Evolutionary conservation across 768 basidiomycete genomes (phyloP).

Genomic region (Hysterangium stoloniferum): DNA sequence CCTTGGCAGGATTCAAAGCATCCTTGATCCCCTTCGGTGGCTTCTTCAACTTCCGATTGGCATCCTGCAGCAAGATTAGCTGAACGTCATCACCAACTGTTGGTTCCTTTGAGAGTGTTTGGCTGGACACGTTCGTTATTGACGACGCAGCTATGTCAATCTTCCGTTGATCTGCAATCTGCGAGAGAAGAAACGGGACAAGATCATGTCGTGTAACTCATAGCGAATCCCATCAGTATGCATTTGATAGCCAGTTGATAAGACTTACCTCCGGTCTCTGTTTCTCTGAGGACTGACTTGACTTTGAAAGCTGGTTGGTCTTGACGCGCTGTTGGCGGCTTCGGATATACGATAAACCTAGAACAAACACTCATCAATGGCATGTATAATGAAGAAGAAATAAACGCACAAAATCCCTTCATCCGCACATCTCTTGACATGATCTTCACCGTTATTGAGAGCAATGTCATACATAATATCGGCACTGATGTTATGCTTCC

Average conservation of each 20-base stretch:
- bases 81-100: conserved; percentile 41
- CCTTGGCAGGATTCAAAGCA: conserved; percentile 6
- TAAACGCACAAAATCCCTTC: conserved; percentile 72
- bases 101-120: conserved; percentile 29
- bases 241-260: neutral
- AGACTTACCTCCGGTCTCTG: conserved; percentile 61
- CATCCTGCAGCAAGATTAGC: conserved; percentile 57
- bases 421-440: conserved; percentile 59
- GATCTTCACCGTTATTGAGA: conserved; percentile 55
- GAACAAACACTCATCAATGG: neutral
- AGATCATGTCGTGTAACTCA: conserved; percentile 60
- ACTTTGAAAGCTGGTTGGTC: conserved; percentile 71
- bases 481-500: conserved; percentile 77
- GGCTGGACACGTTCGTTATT: conserved; percentile 36
- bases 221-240: neutral
- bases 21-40: conserved; percentile 24
- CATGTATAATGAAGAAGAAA: neutral
- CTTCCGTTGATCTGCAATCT: conserved; percentile 74
- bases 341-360: conserved; percentile 45
- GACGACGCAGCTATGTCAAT: conserved; percentile 61
- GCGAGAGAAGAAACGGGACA: conserved; percentile 64
- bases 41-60: conserved; percentile 63
- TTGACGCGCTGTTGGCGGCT: conserved; percentile 46
- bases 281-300: conserved; percentile 73
- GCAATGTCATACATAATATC: conserved; percentile 84